Evolutionary conservation across 2,329 filamentous ascomycete genomes (phyloP).

Genomic region (Colletotrichum sp.): DNA sequence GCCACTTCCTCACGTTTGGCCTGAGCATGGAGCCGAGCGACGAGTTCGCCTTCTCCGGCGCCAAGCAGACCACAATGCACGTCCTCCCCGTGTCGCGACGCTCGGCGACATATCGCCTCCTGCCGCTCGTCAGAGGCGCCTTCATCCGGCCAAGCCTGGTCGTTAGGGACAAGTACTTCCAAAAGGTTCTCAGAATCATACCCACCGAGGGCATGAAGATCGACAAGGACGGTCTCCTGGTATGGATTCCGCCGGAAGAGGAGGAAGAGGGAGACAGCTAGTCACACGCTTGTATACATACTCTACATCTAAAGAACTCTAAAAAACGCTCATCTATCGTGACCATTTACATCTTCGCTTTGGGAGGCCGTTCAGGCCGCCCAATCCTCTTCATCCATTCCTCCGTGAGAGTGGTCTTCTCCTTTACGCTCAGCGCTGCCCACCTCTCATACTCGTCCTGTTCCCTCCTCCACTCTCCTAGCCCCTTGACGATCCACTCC

Average conservation of each 20-base stretch:
- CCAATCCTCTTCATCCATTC: conserved; percentile 62
- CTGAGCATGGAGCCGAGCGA: conserved; percentile 91
- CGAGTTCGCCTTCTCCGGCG: conserved; percentile 89
- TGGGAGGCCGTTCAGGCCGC: conserved; percentile 23
- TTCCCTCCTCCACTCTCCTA: conserved; percentile 61
- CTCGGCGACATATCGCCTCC: conserved; percentile 73
- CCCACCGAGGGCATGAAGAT: conserved; percentile 75
- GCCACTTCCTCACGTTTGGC: conserved; percentile 93
- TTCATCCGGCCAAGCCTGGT: conserved; percentile 78
- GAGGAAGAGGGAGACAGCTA: conserved; percentile 29
- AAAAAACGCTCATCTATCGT: background rate
- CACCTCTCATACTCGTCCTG: conserved; percentile 63
- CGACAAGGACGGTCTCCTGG: conserved; percentile 67
- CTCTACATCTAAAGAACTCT: conserved; percentile 9
- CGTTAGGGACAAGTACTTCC: conserved; percentile 90
- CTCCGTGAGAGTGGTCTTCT: conserved; percentile 62
- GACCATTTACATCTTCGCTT: conserved; percentile 18
- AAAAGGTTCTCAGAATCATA: conserved; percentile 83
- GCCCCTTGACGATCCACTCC: conserved; percentile 61
- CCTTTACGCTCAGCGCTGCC: conserved; percentile 49
- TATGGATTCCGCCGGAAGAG: conserved; percentile 62
- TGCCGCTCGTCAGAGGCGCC: conserved; percentile 68
- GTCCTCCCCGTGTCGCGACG: conserved; percentile 82
- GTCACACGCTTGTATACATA: conserved; percentile 4
- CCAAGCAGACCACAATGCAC: conserved; percentile 81